Evolutionary conservation across 2,329 filamentous ascomycete species (phyloP), one percentile per base, ranked within the genome.

Genomic region (Lizonia empirigonia): DNA sequence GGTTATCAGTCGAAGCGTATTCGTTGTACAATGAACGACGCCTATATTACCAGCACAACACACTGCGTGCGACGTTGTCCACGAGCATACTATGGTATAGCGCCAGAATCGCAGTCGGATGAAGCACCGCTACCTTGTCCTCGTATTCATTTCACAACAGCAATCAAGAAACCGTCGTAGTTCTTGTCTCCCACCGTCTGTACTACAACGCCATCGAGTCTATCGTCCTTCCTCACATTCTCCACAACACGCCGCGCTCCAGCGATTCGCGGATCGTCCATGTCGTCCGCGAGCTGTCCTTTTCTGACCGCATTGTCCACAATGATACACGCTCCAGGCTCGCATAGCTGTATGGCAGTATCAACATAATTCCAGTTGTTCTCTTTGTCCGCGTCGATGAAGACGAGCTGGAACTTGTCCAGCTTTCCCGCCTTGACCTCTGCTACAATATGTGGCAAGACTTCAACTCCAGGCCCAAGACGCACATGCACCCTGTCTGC

Each of bases 331-430:
- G 76, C 76, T 0, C 74, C 72, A 1, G 61, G 56, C n/a, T 73
- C 69, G 0, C 69, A 72, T 62, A 81, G 67, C 26, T 70, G 71
- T 16, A 78, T 63, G 2, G 76, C 76, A 57, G 67, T 67, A 45
- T 81, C 71, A 34, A 82, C 80, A 53, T 81, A 81, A 22, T 73
- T 71, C 69, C 73, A 77, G 47, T 81, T 79, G 55, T 79, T 77
- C 34, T 70, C 68, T 67, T 79, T 80, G 37, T 79, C 77, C 6
- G 80, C 81, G 60, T 83, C 80, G 27, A 83, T 78, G 50, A 83
- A 83, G 1, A 78, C 74, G 53, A 83, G 72, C 47, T 79, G 79
- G 51, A 80, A 81, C 35, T 68, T 68, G 9, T 68, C 68, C 1
- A 76, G 56, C 52, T 69, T 71, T 2, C 75, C 75, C 1, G 45